Evolutionary conservation across 495 filamentous ascomycete genomes (phyloP).

Genomic region (Saxispiralis lemnorum): DNA sequence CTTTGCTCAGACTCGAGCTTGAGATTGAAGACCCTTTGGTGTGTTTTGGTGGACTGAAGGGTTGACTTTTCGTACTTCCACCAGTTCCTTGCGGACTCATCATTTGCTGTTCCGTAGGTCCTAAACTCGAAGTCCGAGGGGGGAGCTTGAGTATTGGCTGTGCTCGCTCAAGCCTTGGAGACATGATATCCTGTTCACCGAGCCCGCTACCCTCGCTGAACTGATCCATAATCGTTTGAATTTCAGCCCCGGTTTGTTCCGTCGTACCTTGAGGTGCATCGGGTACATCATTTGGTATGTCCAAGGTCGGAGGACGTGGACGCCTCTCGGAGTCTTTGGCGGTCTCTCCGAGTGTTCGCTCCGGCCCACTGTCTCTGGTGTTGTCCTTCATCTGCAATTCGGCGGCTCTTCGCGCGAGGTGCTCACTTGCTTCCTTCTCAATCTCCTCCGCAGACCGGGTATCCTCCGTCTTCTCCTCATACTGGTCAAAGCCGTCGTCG

Average conservation of each 20-base stretch:
- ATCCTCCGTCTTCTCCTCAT: neutral
- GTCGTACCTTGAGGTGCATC: conserved; percentile 7
- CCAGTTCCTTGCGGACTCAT: conserved; percentile 14
- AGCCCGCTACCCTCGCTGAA: conserved; percentile 40
- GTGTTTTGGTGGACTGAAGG: neutral
- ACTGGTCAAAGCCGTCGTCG: neutral
- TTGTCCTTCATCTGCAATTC: conserved; percentile 2
- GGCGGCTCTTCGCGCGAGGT: conserved; percentile 10
- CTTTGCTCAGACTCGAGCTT: neutral
- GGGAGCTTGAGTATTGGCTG: conserved; percentile 61
- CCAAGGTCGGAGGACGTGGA: neutral
- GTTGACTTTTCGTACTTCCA: conserved; percentile 4
- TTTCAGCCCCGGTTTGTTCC: conserved; percentile 45
- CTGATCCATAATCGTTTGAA: conserved; percentile 89
- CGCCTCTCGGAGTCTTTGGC: conserved; percentile 11
- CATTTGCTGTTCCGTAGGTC: conserved; percentile 35
- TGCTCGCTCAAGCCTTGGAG: conserved; percentile 55
- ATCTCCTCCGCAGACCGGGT: neutral
- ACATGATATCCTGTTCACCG: conserved; percentile 61
- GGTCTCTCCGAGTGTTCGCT: neutral
- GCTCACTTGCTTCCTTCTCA: conserved; percentile 13
- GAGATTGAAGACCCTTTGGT: neutral
- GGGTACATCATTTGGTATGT: neutral
- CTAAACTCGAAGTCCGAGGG: conserved; percentile 68
- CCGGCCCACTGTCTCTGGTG: neutral